phyloP scores from a whole-genome alignment of 345 rosid species.

The Salix arbutifolia region DNA sequence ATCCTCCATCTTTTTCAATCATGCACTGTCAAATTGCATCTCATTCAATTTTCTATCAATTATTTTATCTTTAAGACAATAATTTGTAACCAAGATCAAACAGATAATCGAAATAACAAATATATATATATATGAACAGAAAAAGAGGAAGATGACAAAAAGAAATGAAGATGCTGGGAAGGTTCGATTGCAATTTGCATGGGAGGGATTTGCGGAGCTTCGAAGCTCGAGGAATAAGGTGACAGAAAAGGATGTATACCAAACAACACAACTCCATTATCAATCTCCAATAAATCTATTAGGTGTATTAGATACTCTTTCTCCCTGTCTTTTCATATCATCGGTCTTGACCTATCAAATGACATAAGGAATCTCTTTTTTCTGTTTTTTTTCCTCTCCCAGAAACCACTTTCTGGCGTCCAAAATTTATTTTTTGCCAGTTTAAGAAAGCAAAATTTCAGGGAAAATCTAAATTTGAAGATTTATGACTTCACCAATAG shows the following conservation, averaged over 20 bases:
- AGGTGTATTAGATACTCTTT: too few relatives aligned
- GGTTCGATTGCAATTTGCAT: background rate
- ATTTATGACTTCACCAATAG: background rate
- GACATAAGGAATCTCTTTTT: background rate
- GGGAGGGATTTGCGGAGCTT: background rate
- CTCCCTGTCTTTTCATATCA: rapidly evolving
- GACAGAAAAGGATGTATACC: conserved; percentile 7
- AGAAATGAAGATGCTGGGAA: background rate
- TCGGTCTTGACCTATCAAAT: too few relatives aligned
- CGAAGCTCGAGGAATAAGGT: background rate
- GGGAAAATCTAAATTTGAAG: background rate
- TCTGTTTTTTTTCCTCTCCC: background rate
- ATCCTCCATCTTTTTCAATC: too few relatives aligned
- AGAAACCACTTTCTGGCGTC: background rate
- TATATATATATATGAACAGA: too few relatives aligned
- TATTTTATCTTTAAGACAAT: too few relatives aligned
- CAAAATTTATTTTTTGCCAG: background rate
- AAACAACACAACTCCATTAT: background rate
- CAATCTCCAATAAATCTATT: too few relatives aligned
- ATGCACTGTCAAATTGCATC: too few relatives aligned
- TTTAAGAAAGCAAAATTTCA: too few relatives aligned
- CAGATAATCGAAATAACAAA: too few relatives aligned
- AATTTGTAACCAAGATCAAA: too few relatives aligned
- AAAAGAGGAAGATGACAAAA: too few relatives aligned
- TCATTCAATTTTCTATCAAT: too few relatives aligned